Conservation (phyloP, 768 basidiomycete genomes). For the Pholiota microspora region DNA sequence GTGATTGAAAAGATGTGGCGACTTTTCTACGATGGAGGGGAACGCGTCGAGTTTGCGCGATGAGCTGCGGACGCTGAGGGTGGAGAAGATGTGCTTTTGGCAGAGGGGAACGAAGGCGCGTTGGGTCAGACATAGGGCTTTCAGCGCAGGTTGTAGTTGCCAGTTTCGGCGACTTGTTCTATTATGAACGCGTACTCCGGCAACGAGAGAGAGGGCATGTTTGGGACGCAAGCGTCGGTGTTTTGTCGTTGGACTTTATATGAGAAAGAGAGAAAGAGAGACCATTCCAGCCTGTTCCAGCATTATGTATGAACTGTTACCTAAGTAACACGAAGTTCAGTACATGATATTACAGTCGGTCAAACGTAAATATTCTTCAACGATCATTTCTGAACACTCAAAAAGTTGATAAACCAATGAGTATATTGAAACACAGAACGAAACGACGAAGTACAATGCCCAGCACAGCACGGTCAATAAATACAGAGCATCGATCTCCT, state of each 20-base stretch:
- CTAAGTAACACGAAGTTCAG: too few relatives aligned
- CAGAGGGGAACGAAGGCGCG: neutral
- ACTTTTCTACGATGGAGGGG: neutral
- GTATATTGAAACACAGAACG: neutral
- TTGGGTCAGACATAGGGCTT: neutral
- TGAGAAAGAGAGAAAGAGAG: neutral
- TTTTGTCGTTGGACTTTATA: neutral
- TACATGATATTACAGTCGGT: too few relatives aligned
- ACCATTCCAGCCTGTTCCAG: neutral
- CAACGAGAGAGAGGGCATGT: neutral
- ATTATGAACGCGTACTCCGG: neutral
- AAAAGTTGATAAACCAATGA: neutral
- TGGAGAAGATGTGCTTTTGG: neutral
- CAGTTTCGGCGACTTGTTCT: neutral
- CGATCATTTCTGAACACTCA: too few relatives aligned
- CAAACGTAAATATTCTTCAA: too few relatives aligned
- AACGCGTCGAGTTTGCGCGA: neutral
- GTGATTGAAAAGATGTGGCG: neutral
- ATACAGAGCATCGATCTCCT: conserved; percentile 2
- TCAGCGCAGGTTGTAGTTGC: neutral
- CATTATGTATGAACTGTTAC: neutral
- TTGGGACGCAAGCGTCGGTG: neutral
- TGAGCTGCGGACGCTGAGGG: neutral
- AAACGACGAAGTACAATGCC: conserved; percentile 4
- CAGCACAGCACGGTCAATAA: conserved; percentile 1